phyloP scores from a whole-genome alignment of 2,329 filamentous ascomycete genomes.

The Sporothrix brasiliensis region DNA sequence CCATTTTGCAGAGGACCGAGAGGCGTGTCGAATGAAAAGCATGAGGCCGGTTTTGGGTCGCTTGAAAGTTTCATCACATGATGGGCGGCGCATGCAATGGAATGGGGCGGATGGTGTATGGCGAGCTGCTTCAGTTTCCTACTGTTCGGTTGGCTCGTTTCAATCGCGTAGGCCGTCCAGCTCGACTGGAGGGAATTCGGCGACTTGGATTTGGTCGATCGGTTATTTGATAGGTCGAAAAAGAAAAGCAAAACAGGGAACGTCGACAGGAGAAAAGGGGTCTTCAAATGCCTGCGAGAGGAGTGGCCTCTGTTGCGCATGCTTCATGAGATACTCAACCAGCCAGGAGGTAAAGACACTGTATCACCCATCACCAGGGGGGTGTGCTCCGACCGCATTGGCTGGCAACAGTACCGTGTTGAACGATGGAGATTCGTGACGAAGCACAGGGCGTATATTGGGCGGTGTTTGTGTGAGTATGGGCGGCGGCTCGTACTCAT shows the following conservation, averaged over 20 bases:
- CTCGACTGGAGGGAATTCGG: neutral
- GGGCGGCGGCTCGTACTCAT: too few relatives aligned
- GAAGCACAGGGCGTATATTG: neutral
- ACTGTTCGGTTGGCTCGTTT: conserved; percentile 9
- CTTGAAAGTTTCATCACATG: conserved; percentile 16
- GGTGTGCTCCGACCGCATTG: neutral
- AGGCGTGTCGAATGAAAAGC: neutral
- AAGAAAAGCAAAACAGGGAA: neutral
- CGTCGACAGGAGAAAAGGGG: neutral
- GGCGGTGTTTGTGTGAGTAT: neutral
- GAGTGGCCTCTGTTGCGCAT: neutral
- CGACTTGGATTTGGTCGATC: neutral
- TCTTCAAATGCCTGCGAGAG: neutral
- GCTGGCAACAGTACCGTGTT: conserved; percentile 5
- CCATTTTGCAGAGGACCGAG: too few relatives aligned
- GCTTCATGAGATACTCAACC: neutral
- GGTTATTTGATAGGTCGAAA: conserved; percentile 3
- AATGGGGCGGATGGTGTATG: neutral
- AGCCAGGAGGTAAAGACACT: neutral
- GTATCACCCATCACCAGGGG: conserved; percentile 5
- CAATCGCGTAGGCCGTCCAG: neutral
- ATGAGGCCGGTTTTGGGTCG: neutral
- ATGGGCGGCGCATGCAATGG: conserved; percentile 17
- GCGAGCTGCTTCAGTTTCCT: neutral
- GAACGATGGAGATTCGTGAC: neutral